A percentile compares a stretch with the other conserved stretches of the same genome.
Conservation (phyloP, 2,329 filamentous ascomycete species). For the Fusarium sp. region DNA sequence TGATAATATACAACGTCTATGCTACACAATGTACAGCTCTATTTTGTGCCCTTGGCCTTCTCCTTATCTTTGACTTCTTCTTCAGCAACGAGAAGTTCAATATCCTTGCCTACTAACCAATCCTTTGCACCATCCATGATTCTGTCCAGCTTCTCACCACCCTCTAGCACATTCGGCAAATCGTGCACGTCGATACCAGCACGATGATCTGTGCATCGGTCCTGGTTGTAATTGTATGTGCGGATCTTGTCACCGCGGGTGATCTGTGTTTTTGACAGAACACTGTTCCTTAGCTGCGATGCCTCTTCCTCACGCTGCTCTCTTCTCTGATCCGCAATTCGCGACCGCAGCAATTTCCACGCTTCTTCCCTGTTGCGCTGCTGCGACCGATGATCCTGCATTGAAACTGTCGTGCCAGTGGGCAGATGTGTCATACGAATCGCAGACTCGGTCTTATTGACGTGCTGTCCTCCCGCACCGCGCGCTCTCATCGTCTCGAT, state of each 20-base stretch:
- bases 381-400: slow-evolving; percentile 94
- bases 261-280: slow-evolving; percentile 83
- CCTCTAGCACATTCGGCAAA: slow-evolving; percentile 81
- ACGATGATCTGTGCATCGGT: slow-evolving; percentile 89
- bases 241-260: slow-evolving; percentile 93
- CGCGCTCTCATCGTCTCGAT: slow-evolving; percentile 91
- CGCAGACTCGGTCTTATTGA: slow-evolving; percentile 98
- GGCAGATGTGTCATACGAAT: slow-evolving; percentile 92
- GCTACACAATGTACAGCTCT: slow-evolving; percentile 12
- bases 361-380: slow-evolving; percentile 88
- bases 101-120: slow-evolving; percentile 81
- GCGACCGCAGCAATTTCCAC: slow-evolving; percentile 85
- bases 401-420: slow-evolving; percentile 86
- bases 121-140: slow-evolving; percentile 82
- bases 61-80: slow-evolving; percentile 58
- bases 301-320: slow-evolving; percentile 88
- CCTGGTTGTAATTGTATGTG: slow-evolving; percentile 84
- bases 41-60: slow-evolving; percentile 20
- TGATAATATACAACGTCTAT: slow-evolving; percentile 32
- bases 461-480: slow-evolving; percentile 95
- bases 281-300: slow-evolving; percentile 78
- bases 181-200: slow-evolving; percentile 84
- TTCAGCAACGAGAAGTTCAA: slow-evolving; percentile 77
- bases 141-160: slow-evolving; percentile 76
- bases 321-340: slow-evolving; percentile 81